Evolutionary conservation across 192 early-diverging fungal genomes (phyloP).

Genomic region (Phlyctochytrium planicorne): DNA sequence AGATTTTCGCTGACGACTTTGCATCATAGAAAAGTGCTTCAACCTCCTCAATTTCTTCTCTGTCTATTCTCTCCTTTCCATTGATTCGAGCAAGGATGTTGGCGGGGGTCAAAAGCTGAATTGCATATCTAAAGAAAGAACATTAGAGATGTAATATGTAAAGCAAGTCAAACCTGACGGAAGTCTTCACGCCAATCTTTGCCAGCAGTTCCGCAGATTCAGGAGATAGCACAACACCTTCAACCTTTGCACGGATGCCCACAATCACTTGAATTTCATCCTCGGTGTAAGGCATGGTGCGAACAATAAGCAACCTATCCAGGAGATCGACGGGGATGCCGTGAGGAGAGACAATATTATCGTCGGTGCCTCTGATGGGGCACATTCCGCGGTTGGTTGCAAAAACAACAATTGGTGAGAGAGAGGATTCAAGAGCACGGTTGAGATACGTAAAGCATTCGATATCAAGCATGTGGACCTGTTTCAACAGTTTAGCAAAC

Average conservation of each 20-base stretch:
- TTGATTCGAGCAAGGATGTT: conserved; percentile 84
- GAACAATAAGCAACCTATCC: conserved; percentile 93
- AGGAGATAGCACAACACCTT: conserved; percentile 88
- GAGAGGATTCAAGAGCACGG: conserved; percentile 91
- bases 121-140: conserved; percentile 67
- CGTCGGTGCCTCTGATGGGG: conserved; percentile 61
- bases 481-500: background rate
- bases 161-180: conserved; percentile 68
- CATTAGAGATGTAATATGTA: background rate
- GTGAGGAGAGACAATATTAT: conserved; percentile 61
- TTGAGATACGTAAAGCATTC: conserved; percentile 99
- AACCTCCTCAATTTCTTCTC: conserved; percentile 86
- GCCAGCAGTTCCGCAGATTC: conserved; percentile 85
- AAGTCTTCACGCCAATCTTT: conserved; percentile 88
- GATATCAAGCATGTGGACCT: conserved; percentile 99
- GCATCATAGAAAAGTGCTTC: conserved; percentile 86
- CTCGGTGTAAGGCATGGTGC: conserved; percentile 83
- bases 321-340: conserved; percentile 96
- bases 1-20: conserved; percentile 74
- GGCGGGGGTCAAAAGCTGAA: conserved; percentile 92
- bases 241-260: conserved; percentile 87
- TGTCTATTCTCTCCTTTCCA: conserved; percentile 75
- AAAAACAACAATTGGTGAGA: conserved; percentile 96
- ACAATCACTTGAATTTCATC: conserved; percentile 87
- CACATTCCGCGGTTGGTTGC: conserved; percentile 97